These are phyloP conservation scores for Podospora pseudocomata DNA, from an alignment of 495 filamentous ascomycete genomes.

Conservation along the genomic window DNA sequence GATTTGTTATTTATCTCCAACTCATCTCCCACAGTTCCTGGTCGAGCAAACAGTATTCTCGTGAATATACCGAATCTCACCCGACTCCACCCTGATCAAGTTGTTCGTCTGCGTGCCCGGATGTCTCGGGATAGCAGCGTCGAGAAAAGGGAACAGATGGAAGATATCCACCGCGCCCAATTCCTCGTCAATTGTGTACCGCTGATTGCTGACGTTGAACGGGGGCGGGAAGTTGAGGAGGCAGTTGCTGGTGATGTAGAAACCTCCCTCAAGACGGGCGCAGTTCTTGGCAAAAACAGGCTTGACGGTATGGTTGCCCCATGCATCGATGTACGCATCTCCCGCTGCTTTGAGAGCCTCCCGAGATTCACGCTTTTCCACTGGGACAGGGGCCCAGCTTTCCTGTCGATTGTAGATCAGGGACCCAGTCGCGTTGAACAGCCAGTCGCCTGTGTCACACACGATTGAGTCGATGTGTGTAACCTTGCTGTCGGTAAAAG, in stretches of 20 bases:
- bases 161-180: conserved; percentile 37
- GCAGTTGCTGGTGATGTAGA: conserved; percentile 38
- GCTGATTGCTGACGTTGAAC: conserved; percentile 33
- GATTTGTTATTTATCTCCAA: not conserved
- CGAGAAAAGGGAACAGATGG: conserved; percentile 37
- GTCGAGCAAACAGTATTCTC: conserved; percentile 25
- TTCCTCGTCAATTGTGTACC: conserved; percentile 38
- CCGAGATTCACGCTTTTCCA: conserved; percentile 30
- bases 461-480: conserved; percentile 38
- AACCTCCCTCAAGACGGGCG: conserved; percentile 38
- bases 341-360: conserved; percentile 36
- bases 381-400: conserved; percentile 37
- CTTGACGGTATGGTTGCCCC: conserved; percentile 26
- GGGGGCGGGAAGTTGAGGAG: conserved; percentile 34
- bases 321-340: conserved; percentile 39
- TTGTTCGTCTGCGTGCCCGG: conserved; percentile 33
- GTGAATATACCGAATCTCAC: conserved; percentile 39
- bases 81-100: conserved; percentile 34
- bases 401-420: conserved; percentile 33
- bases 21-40: conserved; percentile 14
- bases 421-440: conserved; percentile 39
- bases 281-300: conserved; percentile 35
- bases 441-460: conserved; percentile 39
- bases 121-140: conserved; percentile 23
- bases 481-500: conserved; percentile 21